phyloP scores from a whole-genome alignment of 257 asterid species.

The Forsythia viridissima region DNA sequence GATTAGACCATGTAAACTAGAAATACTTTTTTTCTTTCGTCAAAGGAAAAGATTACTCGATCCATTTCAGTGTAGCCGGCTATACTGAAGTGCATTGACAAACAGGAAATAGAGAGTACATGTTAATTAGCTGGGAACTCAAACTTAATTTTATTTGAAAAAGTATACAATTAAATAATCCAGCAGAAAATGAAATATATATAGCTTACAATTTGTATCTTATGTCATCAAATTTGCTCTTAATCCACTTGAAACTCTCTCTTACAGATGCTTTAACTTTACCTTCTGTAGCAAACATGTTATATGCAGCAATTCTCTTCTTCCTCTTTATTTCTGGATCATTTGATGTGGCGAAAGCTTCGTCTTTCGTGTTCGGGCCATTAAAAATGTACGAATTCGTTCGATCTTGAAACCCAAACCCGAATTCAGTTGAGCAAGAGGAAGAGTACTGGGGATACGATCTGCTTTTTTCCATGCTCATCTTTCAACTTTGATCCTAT shows the following conservation, averaged over 20 bases:
- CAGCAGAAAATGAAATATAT: neutral
- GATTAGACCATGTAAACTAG: too few species aligned
- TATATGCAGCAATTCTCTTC: slow-evolving; percentile 72
- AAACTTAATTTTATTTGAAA: neutral
- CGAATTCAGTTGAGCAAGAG: slow-evolving; percentile 33
- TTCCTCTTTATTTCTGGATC: slow-evolving; percentile 76
- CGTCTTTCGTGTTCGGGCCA: slow-evolving; percentile 45
- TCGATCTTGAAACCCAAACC: slow-evolving; percentile 24
- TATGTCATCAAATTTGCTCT: slow-evolving; percentile 54
- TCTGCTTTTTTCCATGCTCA: slow-evolving; percentile 66
- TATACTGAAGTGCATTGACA: neutral
- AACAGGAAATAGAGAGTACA: neutral
- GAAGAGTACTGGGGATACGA: slow-evolving; percentile 58
- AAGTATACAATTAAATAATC: neutral
- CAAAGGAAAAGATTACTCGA: neutral
- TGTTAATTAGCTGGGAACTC: neutral
- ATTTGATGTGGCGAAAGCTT: slow-evolving; percentile 34
- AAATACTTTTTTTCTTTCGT: neutral
- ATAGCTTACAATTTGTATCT: slow-evolving; percentile 37
- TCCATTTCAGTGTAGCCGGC: neutral
- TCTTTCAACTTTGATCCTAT: neutral
- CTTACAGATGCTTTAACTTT: slow-evolving; percentile 66
- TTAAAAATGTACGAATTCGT: slow-evolving; percentile 50
- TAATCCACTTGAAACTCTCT: slow-evolving; percentile 80
- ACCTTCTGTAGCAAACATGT: slow-evolving; percentile 64